Percentiles rank a stretch among this genome's conserved stretches.
Conservation (phyloP, 2,329 filamentous ascomycete genomes). For the Fusarium continuum region DNA sequence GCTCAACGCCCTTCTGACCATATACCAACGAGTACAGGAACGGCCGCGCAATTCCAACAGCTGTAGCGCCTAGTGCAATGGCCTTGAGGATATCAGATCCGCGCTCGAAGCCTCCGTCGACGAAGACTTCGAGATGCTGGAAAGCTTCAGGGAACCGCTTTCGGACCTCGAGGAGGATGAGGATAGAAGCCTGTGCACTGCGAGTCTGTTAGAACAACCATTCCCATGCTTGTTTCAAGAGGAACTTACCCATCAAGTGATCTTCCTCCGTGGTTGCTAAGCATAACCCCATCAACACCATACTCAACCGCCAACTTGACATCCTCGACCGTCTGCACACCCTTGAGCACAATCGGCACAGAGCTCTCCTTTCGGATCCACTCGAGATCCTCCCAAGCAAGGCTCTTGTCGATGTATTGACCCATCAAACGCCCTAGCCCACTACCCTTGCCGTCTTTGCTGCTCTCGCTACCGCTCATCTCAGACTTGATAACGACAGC, state of each 20-base stretch:
- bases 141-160: conserved; percentile 59
- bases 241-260: conserved; percentile 57
- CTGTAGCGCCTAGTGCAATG: conserved; percentile 61
- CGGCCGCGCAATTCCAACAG: conserved; percentile 63
- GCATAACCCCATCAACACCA: conserved; percentile 62
- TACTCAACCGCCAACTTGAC: conserved; percentile 59
- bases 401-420: conserved; percentile 59
- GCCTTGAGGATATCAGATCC: conserved; percentile 65
- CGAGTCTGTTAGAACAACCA: neutral
- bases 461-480: conserved; percentile 53
- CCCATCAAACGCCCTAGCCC: conserved; percentile 63
- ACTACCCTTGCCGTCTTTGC: conserved; percentile 62
- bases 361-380: conserved; percentile 59
- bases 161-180: conserved; percentile 63
- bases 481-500: conserved; percentile 52
- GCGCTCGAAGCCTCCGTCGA: conserved; percentile 63
- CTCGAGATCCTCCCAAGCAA: conserved; percentile 62
- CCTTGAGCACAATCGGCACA: conserved; percentile 65
- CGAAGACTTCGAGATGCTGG: conserved; percentile 59
- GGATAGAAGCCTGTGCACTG: conserved; percentile 55
- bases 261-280: conserved; percentile 68
- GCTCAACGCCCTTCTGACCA: conserved; percentile 63
- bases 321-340: conserved; percentile 65
- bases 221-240: accelerated
- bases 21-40: conserved; percentile 63